These are phyloP conservation scores for Olyra latifolia DNA, from an alignment of 176 grass and related monocot species.

Conservation along the genomic window DNA sequence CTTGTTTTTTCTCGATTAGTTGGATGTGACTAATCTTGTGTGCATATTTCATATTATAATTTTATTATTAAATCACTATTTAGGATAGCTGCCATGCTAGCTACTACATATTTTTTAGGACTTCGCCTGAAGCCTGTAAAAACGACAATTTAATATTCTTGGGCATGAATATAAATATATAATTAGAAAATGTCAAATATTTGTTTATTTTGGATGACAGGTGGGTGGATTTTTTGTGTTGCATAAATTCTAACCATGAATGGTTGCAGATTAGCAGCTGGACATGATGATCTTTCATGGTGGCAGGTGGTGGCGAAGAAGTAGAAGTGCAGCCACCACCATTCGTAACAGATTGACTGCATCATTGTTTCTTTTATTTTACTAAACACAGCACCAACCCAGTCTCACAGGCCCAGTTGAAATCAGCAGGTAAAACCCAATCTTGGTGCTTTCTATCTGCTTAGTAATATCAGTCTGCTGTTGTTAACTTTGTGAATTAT, in stretches of 20 bases:
- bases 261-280: neutral
- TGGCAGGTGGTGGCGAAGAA: neutral
- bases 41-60: no score
- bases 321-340: neutral
- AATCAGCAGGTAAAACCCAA: neutral
- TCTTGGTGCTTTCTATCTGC: neutral
- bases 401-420: neutral
- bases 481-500: neutral
- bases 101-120: no score
- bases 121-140: no score
- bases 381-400: neutral
- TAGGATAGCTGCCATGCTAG: no score
- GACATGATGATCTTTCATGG: neutral
- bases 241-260: neutral
- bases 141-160: no score
- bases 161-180: no score
- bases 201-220: neutral
- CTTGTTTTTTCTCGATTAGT: no score
- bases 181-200: neutral
- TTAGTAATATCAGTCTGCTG: neutral
- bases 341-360: neutral
- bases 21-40: no score
- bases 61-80: no score
- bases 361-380: neutral
- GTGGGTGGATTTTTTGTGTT: neutral